Evolutionary conservation across 176 grass and related monocot genomes (phyloP).

Genomic region (Bromus sterilis): DNA sequence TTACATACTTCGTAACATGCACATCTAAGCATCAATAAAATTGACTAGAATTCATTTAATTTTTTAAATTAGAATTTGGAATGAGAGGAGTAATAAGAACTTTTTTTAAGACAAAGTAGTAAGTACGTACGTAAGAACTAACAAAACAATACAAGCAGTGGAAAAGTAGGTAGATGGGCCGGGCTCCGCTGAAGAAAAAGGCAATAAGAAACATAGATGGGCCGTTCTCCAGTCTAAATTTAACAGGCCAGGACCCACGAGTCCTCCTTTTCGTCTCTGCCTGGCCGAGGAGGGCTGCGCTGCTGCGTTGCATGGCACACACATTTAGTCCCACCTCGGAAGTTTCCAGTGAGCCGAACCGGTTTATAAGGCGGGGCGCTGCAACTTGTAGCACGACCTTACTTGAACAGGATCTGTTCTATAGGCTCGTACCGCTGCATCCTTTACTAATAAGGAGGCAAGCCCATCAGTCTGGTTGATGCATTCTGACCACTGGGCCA

Average conservation of each 20-base stretch:
- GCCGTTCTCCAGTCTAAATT: neutral
- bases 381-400: fast-evolving
- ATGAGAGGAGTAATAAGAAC: too few relatives aligned
- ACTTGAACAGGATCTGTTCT: neutral
- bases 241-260: neutral
- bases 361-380: neutral
- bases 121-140: too few relatives aligned
- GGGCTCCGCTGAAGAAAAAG: too few relatives aligned
- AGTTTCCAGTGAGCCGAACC: neutral
- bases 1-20: neutral
- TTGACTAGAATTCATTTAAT: neutral
- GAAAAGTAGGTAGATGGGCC: neutral
- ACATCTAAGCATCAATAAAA: neutral
- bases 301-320: neutral
- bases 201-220: too few relatives aligned
- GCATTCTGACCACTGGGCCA: too few relatives aligned
- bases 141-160: neutral
- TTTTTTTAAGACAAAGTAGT: too few relatives aligned
- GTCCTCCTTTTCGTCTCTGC: neutral
- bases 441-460: too few relatives aligned
- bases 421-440: neutral
- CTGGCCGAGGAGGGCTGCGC: too few relatives aligned
- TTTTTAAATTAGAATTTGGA: too few relatives aligned
- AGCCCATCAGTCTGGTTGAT: too few relatives aligned
- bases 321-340: neutral